Conservation (phyloP, 495 filamentous ascomycete genomes). For the Wilcoxina mikolae region DNA sequence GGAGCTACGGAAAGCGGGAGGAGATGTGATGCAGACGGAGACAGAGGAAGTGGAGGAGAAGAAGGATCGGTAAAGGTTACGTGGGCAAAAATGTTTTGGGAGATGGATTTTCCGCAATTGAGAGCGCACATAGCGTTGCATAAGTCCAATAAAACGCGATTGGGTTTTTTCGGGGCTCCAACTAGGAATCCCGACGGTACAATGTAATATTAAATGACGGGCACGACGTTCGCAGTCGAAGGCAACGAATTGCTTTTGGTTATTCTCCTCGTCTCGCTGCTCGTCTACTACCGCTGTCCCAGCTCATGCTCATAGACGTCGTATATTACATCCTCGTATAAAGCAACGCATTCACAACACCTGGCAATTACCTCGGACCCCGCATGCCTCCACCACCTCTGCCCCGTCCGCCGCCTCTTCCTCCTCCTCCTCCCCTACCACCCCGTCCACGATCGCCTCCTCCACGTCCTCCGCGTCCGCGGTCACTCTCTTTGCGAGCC, state of each 20-base stretch:
- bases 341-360: too few relatives aligned
- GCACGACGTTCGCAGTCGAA: too few relatives aligned
- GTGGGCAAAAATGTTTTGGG: slow-evolving; percentile 6
- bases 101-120: neutral
- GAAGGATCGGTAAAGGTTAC: slow-evolving; percentile 22
- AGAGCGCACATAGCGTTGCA: neutral
- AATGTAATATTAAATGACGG: too few relatives aligned
- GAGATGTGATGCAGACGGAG: slow-evolving; percentile 27
- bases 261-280: neutral
- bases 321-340: neutral
- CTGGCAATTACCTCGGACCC: too few relatives aligned
- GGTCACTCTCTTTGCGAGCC: slow-evolving; percentile 75
- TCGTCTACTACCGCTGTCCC: neutral
- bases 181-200: too few relatives aligned
- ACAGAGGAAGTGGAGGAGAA: slow-evolving; percentile 21
- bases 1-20: slow-evolving; percentile 27
- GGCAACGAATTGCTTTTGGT: too few relatives aligned
- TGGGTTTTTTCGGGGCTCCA: too few relatives aligned
- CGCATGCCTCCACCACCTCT: slow-evolving; percentile 4
- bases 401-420: slow-evolving; percentile 1
- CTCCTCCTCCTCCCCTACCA: slow-evolving; percentile 41
- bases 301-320: neutral
- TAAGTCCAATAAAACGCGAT: too few relatives aligned
- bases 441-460: slow-evolving; percentile 45
- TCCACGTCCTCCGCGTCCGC: slow-evolving; percentile 48